These are phyloP conservation scores for Juglanconis sp. DNA, from an alignment of 2,329 filamentous ascomycete species.

Conservation along the genomic window DNA sequence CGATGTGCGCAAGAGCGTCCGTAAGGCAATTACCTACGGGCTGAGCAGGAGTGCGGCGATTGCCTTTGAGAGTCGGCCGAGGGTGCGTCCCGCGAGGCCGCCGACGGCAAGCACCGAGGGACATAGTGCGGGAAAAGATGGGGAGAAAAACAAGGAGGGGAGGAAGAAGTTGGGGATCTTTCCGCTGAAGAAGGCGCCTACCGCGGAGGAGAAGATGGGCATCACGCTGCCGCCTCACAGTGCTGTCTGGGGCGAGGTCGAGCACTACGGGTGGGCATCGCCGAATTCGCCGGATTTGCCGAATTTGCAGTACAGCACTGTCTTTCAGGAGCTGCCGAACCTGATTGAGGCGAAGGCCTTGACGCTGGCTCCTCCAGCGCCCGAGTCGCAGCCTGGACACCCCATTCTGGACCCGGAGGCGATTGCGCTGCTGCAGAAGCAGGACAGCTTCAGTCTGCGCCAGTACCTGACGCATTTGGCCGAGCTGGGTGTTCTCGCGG, in stretches of 20 bases:
- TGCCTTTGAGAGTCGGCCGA: conserved; percentile 72
- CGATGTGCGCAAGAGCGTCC: conserved; percentile 72
- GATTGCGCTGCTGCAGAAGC: conserved; percentile 68
- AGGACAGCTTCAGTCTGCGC: conserved; percentile 68
- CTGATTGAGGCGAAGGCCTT: conserved; percentile 90
- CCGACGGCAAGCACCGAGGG: conserved; percentile 18
- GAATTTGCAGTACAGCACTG: conserved; percentile 76
- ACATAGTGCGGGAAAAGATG: conserved; percentile 4
- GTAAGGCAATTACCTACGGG: conserved; percentile 70
- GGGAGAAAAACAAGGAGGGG: conserved; percentile 6
- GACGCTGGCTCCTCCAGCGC: conserved; percentile 67
- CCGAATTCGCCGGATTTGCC: conserved; percentile 72
- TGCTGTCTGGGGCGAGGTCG: conserved; percentile 75
- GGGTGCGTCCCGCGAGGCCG: conserved; percentile 41
- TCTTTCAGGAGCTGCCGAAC: conserved; percentile 80
- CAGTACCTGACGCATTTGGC: conserved; percentile 74
- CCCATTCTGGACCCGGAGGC: conserved; percentile 62
- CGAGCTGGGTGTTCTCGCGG: conserved; percentile 58
- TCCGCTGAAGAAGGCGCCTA: conserved; percentile 33
- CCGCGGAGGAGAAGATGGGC: conserved; percentile 35
- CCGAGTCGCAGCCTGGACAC: conserved; percentile 32
- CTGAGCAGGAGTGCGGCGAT: conserved; percentile 76
- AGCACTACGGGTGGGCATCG: conserved; percentile 85
- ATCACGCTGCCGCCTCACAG: conserved; percentile 48
- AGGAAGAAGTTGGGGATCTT: conserved; percentile 23